Evolutionary conservation across 148 eudicot species (phyloP).

Genomic region (Dianthus caryophyllus): DNA sequence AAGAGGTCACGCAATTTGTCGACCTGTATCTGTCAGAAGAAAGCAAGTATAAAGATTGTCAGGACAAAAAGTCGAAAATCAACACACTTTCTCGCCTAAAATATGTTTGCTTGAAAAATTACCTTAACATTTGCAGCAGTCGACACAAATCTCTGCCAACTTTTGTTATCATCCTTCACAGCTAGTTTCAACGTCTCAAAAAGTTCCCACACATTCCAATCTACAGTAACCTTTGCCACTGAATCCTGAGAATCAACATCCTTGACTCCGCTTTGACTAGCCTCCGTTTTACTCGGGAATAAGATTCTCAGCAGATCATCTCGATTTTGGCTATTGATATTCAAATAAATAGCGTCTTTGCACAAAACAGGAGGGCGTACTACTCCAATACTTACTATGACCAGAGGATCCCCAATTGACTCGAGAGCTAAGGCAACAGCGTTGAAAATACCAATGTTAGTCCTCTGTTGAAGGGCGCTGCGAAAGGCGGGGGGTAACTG

Average conservation of each 20-base stretch:
- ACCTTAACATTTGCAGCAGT: slow-evolving; percentile 28
- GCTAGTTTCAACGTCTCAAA: slow-evolving; percentile 20
- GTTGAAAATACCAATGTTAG: not conserved
- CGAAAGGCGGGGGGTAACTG: slow-evolving; percentile 20
- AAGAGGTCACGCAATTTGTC: slow-evolving; percentile 18
- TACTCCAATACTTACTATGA: slow-evolving; percentile 19
- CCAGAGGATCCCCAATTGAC: slow-evolving; percentile 28
- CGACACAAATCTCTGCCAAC: slow-evolving; percentile 20
- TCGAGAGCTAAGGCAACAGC: slow-evolving; percentile 21
- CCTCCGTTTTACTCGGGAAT: slow-evolving; percentile 8
- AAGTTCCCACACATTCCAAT: slow-evolving; percentile 24
- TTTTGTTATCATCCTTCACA: not conserved
- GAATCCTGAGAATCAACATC: not conserved
- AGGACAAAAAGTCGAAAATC: not conserved
- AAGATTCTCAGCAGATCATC: slow-evolving; percentile 21
- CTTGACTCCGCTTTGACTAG: not conserved
- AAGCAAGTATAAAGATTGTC: not conserved
- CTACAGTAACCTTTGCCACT: not conserved
- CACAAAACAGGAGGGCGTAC: not conserved
- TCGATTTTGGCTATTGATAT: slow-evolving; percentile 18
- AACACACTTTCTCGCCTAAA: not conserved
- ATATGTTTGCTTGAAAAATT: not conserved
- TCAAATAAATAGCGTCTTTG: slow-evolving; percentile 15
- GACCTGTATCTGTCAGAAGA: slow-evolving; percentile 20
- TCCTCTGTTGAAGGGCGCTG: not conserved